These are phyloP conservation scores for Venturia nashicola DNA, from an alignment of 2,329 filamentous ascomycete species.

Conservation along the genomic window DNA sequence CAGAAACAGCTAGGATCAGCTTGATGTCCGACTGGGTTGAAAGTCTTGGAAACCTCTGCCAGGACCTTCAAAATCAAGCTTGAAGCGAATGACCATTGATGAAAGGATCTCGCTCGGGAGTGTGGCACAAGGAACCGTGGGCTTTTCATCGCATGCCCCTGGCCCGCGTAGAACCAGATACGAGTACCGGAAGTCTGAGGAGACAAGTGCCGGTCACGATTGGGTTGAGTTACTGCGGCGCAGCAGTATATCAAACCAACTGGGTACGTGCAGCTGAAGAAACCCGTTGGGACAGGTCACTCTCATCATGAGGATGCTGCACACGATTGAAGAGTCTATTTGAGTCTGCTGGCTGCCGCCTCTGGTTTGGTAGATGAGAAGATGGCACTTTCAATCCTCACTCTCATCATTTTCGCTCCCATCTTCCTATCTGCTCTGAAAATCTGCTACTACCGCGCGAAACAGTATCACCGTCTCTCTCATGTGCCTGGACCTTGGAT, in stretches of 20 bases:
- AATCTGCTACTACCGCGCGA: neutral
- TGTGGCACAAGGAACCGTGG: neutral
- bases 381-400: neutral
- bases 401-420: neutral
- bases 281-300: neutral
- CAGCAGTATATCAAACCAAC: neutral
- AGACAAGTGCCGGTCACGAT: neutral
- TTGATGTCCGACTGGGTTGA: neutral
- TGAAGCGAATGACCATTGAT: neutral
- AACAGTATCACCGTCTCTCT: conserved; percentile 1
- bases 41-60: too few species aligned
- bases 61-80: neutral
- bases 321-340: neutral
- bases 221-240: neutral
- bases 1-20: neutral
- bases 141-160: neutral
- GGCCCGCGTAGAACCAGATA: neutral
- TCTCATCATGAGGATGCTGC: neutral
- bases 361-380: neutral
- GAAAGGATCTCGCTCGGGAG: neutral
- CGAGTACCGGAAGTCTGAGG: too few species aligned
- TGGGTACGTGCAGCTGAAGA: neutral
- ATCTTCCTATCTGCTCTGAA: neutral
- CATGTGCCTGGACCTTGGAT: conserved; percentile 6
- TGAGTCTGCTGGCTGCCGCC: neutral